These are phyloP conservation scores for Sergeia podlipaevii DNA, from an alignment of 208 protist genomes.

Conservation along the genomic window DNA sequence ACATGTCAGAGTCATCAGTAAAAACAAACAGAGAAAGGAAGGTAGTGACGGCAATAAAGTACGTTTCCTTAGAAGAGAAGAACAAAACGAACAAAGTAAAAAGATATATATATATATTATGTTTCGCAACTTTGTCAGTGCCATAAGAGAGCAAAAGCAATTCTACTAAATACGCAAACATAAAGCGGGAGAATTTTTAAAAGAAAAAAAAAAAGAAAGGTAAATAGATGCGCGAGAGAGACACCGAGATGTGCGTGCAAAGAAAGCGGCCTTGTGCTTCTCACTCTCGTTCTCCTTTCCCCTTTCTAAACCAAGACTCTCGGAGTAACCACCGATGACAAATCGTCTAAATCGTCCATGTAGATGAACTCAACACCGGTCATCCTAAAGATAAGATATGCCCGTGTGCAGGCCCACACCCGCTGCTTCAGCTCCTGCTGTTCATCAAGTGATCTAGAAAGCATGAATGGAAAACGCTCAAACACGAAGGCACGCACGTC, in stretches of 20 bases:
- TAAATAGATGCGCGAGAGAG: conserved; percentile 15
- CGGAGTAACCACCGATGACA: no score
- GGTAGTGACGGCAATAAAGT: neutral
- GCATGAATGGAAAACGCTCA: conserved; percentile 1
- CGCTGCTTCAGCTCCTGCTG: conserved; percentile 19
- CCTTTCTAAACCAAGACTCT: no score
- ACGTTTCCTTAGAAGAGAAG: conserved; percentile 3
- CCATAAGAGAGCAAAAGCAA: neutral
- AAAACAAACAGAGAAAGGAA: neutral
- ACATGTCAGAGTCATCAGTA: neutral
- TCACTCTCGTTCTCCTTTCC: no score
- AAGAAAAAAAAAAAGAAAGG: conserved; percentile 9
- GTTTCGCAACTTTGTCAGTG: neutral
- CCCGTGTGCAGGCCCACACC: conserved; percentile 25
- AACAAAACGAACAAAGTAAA: neutral
- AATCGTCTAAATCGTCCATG: no score
- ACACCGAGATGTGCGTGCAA: no score
- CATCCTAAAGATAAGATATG: conserved; percentile 28
- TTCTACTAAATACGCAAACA: neutral
- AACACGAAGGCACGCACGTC: conserved; percentile 21
- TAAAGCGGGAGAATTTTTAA: neutral
- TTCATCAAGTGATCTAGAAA: neutral
- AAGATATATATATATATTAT: neutral
- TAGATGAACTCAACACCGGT: no score
- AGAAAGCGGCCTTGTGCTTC: no score